Evolutionary conservation across 2,329 filamentous ascomycete species (phyloP).

Genomic region (Xylariaceae sp.): DNA sequence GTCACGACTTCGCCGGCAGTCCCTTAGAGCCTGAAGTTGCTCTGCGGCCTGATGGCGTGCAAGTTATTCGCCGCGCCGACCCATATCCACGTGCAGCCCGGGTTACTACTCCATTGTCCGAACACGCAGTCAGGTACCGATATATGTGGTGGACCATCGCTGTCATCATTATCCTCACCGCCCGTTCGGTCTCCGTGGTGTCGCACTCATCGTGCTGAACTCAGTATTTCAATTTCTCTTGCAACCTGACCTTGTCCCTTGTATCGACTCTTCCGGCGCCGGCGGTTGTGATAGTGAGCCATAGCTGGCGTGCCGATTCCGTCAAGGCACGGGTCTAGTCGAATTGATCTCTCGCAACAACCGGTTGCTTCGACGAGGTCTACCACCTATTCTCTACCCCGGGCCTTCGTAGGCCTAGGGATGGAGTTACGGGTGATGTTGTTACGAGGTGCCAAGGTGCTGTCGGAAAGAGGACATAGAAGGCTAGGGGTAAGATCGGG

Average conservation of each 20-base stretch:
- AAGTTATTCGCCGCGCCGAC: not conserved
- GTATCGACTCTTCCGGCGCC: not conserved
- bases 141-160: not conserved
- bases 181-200: not conserved
- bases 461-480: too few relatives aligned
- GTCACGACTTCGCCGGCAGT: not conserved
- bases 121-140: not conserved
- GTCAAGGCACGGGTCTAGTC: not conserved
- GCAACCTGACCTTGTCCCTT: not conserved
- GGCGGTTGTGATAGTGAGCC: not conserved
- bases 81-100: not conserved
- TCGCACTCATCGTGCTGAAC: not conserved
- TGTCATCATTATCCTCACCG: not conserved
- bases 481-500: not conserved
- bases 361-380: not conserved
- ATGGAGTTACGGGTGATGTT: not conserved
- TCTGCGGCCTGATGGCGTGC: not conserved
- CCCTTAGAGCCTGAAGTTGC: not conserved
- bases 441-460: not conserved
- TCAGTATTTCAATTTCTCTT: not conserved
- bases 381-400: not conserved
- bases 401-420: not conserved
- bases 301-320: not conserved
- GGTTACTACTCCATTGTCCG: not conserved
- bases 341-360: not conserved